These are phyloP conservation scores for Arachis monticola DNA, from an alignment of 331 rosid species.

Conservation along the genomic window DNA sequence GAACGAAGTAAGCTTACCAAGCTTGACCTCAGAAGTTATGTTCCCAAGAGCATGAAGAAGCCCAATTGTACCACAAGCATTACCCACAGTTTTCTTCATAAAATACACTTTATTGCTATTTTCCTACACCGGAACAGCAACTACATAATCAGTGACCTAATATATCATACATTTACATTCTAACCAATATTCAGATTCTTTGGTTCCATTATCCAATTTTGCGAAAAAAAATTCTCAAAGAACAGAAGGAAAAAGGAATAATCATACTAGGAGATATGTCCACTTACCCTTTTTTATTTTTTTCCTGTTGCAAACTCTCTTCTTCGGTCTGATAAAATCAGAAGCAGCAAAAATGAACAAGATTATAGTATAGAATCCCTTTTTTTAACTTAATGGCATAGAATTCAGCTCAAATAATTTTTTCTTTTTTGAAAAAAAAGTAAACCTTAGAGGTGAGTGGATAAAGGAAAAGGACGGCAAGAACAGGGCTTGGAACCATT, in stretches of 20 bases:
- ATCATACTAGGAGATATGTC: constrained; percentile 15
- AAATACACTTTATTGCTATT: constrained; percentile 17
- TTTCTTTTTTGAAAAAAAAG: too few relatives aligned
- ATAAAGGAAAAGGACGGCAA: too few relatives aligned
- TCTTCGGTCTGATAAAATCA: constrained; percentile 54
- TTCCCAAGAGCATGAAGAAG: constrained; percentile 95
- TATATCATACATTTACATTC: too few relatives aligned
- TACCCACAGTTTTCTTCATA: constrained; percentile 91
- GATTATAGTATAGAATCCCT: background rate
- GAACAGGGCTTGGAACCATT: too few relatives aligned
- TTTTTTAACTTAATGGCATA: too few relatives aligned
- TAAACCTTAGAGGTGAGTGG: too few relatives aligned
- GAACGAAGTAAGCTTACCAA: constrained; percentile 41
- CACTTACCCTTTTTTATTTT: constrained; percentile 57
- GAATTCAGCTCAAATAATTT: too few relatives aligned
- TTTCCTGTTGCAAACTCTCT: constrained; percentile 42
- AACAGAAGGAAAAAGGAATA: constrained; percentile 9
- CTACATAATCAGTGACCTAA: too few relatives aligned
- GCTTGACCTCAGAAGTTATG: constrained; percentile 71
- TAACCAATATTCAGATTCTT: too few relatives aligned
- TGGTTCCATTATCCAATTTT: background rate
- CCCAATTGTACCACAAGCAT: constrained; percentile 97
- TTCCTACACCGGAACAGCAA: too few relatives aligned
- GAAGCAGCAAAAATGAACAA: background rate
- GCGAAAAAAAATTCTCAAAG: background rate